A percentile compares a stretch with the other conserved stretches of the same genome.
Evolutionary conservation across 768 basidiomycete species (phyloP).

Genomic region (Mycena capillaripes): DNA sequence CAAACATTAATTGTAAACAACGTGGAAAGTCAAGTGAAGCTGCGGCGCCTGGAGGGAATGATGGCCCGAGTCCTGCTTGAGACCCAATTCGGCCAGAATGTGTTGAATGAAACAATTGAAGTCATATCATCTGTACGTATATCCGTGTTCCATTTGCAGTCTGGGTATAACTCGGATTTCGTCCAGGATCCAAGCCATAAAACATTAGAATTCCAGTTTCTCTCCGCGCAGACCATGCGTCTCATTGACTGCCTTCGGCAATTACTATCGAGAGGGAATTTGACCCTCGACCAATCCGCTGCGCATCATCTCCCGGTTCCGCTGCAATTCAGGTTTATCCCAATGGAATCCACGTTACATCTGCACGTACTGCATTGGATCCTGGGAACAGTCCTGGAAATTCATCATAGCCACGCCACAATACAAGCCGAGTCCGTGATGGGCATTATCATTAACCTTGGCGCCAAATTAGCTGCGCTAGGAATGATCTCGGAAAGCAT

Average conservation of each 20-base stretch:
- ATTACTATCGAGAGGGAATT: not conserved
- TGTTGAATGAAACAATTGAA: constrained; percentile 5
- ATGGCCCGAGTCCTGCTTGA: constrained; percentile 12
- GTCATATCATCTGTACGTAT: constrained; percentile 12
- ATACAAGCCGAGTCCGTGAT: not conserved
- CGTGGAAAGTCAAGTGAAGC: constrained; percentile 17
- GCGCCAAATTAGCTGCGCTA: too few relatives aligned
- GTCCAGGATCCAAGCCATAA: constrained; percentile 9
- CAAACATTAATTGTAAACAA: not conserved
- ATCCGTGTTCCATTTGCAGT: too few relatives aligned
- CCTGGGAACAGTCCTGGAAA: too few relatives aligned
- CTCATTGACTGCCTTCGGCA: constrained; percentile 3
- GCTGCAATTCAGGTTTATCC: too few relatives aligned
- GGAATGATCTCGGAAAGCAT: too few relatives aligned
- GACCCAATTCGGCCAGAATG: constrained; percentile 15
- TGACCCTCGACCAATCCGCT: not conserved
- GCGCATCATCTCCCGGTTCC: too few relatives aligned
- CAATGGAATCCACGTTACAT: too few relatives aligned
- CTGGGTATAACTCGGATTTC: too few relatives aligned
- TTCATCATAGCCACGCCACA: too few relatives aligned
- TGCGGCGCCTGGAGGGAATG: constrained; percentile 11
- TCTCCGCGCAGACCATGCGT: constrained; percentile 9
- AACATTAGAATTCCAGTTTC: constrained; percentile 19
- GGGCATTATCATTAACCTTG: too few relatives aligned
- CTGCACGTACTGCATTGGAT: not conserved